Evolutionary conservation across 2,329 filamentous ascomycete genomes (phyloP).

Genomic region (Aureobasidium sp.): DNA sequence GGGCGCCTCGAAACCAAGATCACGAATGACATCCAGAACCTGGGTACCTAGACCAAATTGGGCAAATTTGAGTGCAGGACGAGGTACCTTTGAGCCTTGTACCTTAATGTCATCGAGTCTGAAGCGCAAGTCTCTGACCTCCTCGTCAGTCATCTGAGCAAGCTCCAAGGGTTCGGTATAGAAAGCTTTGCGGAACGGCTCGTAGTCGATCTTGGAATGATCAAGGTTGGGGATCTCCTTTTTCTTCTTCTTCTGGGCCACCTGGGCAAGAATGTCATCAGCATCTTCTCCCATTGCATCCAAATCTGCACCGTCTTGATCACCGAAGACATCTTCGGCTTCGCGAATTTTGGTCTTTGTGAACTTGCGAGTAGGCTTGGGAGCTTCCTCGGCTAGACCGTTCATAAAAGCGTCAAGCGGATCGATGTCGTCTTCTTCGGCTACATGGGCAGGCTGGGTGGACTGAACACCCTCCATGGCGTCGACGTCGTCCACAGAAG

Average conservation of each 20-base stretch:
- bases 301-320: conserved; percentile 63
- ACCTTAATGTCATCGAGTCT: conserved; percentile 96
- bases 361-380: conserved; percentile 32
- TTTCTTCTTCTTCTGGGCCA: conserved; percentile 68
- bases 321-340: conserved; percentile 80
- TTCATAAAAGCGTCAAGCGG: conserved; percentile 98
- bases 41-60: conserved; percentile 86
- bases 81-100: conserved; percentile 76
- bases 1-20: conserved; percentile 75
- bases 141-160: conserved; percentile 71
- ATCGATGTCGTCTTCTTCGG: conserved; percentile 67
- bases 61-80: conserved; percentile 92
- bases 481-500: conserved; percentile 25
- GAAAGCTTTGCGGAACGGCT: conserved; percentile 86
- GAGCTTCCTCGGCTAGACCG: conserved; percentile 42
- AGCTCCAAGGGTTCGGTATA: conserved; percentile 86
- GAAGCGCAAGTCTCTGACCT: conserved; percentile 69
- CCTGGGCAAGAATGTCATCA: conserved; percentile 55
- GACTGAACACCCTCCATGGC: conserved; percentile 23
- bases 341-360: conserved; percentile 41
- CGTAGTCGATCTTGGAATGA: conserved; percentile 77
- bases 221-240: conserved; percentile 87
- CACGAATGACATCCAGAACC: conserved; percentile 75
- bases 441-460: conserved; percentile 17
- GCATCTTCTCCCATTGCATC: conserved; percentile 55